phyloP scores from a whole-genome alignment of 352 stramenopile species.

The Saprolegnia parasitica region DNA sequence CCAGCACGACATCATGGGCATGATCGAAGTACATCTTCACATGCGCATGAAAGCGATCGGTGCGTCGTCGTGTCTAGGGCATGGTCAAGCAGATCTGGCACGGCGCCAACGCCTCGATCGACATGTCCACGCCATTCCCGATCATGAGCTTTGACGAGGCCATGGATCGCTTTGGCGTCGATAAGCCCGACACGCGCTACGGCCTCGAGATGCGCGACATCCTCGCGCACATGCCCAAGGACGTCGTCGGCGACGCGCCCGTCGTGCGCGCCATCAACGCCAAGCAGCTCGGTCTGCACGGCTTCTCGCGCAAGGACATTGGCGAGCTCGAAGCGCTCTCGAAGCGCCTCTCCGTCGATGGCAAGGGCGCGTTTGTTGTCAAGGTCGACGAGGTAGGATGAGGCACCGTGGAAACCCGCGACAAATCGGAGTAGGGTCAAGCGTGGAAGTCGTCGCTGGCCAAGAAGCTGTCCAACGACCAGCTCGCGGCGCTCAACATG shows the following conservation, averaged over 20 bases:
- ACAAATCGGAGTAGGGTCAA: constrained; percentile 20
- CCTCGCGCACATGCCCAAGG: constrained; percentile 37
- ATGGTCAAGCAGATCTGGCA: constrained; percentile 67
- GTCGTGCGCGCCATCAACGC: constrained; percentile 69
- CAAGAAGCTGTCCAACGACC: constrained; percentile 51
- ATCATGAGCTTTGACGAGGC: constrained; percentile 70
- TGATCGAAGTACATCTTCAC: constrained; percentile 48
- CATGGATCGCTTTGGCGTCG: constrained; percentile 75
- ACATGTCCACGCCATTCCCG: constrained; percentile 40
- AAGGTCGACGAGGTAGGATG: constrained; percentile 41
- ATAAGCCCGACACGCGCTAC: constrained; percentile 83
- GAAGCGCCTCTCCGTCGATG: constrained; percentile 39
- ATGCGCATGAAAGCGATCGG: not conserved
- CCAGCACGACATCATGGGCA: constrained; percentile 61
- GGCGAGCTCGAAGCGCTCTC: constrained; percentile 51
- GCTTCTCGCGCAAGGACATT: constrained; percentile 74
- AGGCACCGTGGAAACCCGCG: not conserved
- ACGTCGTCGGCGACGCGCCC: constrained; percentile 38
- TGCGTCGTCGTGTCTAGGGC: constrained; percentile 24
- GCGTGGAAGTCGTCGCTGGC: constrained; percentile 68
- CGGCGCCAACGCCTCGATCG: constrained; percentile 34
- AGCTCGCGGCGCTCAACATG: constrained; percentile 36
- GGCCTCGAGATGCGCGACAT: constrained; percentile 65
- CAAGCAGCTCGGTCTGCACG: constrained; percentile 44
- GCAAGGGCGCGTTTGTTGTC: constrained; percentile 44